Base-by-base conservation (phyloP, 306 rosid species). In the Comarum palustre region DNA sequence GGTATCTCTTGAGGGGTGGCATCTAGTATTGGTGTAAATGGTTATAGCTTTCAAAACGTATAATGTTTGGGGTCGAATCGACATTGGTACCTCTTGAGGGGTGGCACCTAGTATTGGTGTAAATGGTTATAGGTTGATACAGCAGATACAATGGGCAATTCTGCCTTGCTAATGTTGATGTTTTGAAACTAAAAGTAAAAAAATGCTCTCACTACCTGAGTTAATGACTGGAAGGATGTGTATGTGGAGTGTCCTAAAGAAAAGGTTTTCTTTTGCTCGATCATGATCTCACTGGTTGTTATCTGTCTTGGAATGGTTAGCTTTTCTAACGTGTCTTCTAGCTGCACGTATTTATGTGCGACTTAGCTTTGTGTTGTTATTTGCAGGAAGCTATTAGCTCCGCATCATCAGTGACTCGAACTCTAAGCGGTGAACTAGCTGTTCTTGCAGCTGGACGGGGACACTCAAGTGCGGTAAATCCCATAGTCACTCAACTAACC, bases 341-440 rank as follows among this genome's bases (percentile, higher is more conserved):
- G 38, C 42, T 48, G 46, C 24, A 4, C 1, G 2, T 54, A 4
- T 54, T 15, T 15, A 50, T 52, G 46, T 38, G 66, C 1, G 57
- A 63, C 51, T 59, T 1, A 39, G 38, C 58, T 25, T 43, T 39
- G 36, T 50, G 41, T 20, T 20, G 14, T 17, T 63, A 57, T 14
- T 58, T 78, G 55, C 93, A 95, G 99, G 99, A 95, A 81, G 78
- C 97, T 71, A 82, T 95, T 63, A 92, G 68, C 81, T 84, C 97
- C 2, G 97, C 93, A 27, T 90, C 96, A 27, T 79, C 99, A 1
- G 82, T 95, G 69, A 68, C 93, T 73, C 99, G 92, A 85, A 84
- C 96, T 32, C 74, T 95, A 78, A 85, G 79, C 38, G 94, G 96
- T 73, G 99, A 95, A 80, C 68, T 95, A 80, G 90, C 87, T 1